A percentile compares a stretch with the other conserved stretches of the same genome.
Evolutionary conservation across 2,329 filamentous ascomycete genomes (phyloP).

Genomic region (Monilinia vaccinii-corymbosi): DNA sequence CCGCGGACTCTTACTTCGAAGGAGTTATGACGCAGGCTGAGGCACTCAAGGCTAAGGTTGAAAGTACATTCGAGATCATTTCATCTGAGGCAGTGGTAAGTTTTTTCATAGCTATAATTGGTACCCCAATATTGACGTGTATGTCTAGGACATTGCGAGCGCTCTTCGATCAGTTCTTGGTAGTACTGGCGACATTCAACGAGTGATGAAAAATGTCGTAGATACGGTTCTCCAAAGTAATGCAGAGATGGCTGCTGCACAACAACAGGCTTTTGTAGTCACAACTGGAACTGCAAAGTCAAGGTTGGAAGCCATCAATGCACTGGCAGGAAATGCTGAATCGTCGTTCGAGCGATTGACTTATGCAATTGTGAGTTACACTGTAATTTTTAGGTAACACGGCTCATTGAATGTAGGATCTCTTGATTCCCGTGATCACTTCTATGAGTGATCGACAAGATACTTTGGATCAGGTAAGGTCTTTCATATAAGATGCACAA

Average conservation of each 20-base stretch:
- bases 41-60: slow-evolving; percentile 18
- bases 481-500: neutral
- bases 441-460: slow-evolving; percentile 20
- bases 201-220: slow-evolving; percentile 14
- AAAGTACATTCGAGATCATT: slow-evolving; percentile 19
- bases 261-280: slow-evolving; percentile 22
- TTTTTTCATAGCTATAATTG: no score
- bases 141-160: neutral
- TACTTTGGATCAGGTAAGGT: slow-evolving; percentile 19
- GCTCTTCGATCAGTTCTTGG: slow-evolving; percentile 4
- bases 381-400: neutral
- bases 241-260: slow-evolving; percentile 24
- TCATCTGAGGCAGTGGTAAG: slow-evolving; percentile 14
- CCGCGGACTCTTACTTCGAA: slow-evolving; percentile 21
- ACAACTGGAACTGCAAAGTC: slow-evolving; percentile 17
- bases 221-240: slow-evolving; percentile 17
- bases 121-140: neutral
- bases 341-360: slow-evolving; percentile 14
- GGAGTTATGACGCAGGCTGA: slow-evolving; percentile 18
- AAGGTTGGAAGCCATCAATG: slow-evolving; percentile 18
- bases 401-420: slow-evolving; percentile 12
- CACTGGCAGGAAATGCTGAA: slow-evolving; percentile 19
- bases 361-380: slow-evolving; percentile 17
- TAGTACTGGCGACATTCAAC: slow-evolving; percentile 15
- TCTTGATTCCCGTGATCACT: slow-evolving; percentile 17